Conservation (phyloP, 176 grass and related monocot genomes). For the Aegilops umbellulata region DNA sequence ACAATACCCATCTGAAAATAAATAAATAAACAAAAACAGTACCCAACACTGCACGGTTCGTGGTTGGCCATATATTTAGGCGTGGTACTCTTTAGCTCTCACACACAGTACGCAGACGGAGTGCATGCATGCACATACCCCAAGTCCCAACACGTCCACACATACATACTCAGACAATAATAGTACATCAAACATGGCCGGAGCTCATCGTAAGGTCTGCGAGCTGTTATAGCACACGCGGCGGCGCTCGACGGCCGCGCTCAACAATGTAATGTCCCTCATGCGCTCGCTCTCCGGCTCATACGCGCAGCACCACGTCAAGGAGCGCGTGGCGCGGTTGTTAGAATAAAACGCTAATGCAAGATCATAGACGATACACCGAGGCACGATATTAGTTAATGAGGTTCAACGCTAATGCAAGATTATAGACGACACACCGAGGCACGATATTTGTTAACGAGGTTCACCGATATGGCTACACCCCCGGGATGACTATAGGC, state of each 20-base stretch:
- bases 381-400: too few species aligned
- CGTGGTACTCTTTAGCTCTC: background rate
- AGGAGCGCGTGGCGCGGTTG: background rate
- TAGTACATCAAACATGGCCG: background rate
- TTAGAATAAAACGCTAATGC: too few species aligned
- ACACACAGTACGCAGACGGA: background rate
- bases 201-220: background rate
- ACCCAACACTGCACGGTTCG: too few species aligned
- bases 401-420: too few species aligned
- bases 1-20: too few species aligned
- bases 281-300: background rate
- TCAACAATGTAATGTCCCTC: background rate
- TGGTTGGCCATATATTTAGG: background rate
- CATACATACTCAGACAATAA: too few species aligned
- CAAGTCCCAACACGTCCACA: background rate
- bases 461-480: too few species aligned
- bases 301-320: conserved; percentile 36
- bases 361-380: too few species aligned
- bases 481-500: too few species aligned
- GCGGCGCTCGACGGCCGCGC: background rate
- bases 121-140: background rate
- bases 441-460: too few species aligned
- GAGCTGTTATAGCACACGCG: background rate
- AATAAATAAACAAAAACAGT: too few species aligned
- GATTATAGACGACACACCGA: too few species aligned